Evolutionary conservation across 768 basidiomycete species (phyloP), one percentile per base, ranked within the genome.

Genomic region (Tylopilus vinaceipallidus): DNA sequence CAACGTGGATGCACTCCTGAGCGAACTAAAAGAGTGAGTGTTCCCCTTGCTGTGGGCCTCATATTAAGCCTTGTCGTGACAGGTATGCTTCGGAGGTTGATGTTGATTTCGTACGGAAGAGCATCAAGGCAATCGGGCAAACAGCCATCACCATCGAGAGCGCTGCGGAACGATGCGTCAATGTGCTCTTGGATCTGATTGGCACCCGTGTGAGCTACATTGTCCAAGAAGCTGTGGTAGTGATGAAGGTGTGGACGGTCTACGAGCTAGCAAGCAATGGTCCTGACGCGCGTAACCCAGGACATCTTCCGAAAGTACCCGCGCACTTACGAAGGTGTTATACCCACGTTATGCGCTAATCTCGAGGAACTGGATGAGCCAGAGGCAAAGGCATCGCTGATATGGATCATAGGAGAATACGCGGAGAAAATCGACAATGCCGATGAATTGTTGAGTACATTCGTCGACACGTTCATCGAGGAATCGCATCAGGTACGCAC

Each of bases 391-490:
- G 91, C 95, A 1, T 95, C 95, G 3, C 75, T 99, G 42, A 98
- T 99, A 65, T 99, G 97, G 95, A 98, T 99, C 60, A 94, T 98
- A 57, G 95, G 95, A 49, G 94, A 98, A 72, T 98, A 99, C 60
- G 94, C 95, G 3, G 88, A 88, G 68, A 95, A 93, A 73, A 98
- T 98, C 56, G 92, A 95, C 58, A 99, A 99, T 56, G 94, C 95
- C 3, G 92, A 91, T 64, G 95, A 98, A 59, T 76, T 99, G 20
- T 74, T 98, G 56, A 79, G 82, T 13, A 86, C 88, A 42, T 98
- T 97, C 65, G 88, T 99, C 19, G 91, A 95, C 48, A 78, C 86
- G 3, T 98, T 98, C 72, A 86, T 80, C 24, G 97, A 99, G 61
- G 97, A 99, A 69, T 85, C 89, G 7, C 91, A 95, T 64, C 84